Evolutionary conservation across 2,329 filamentous ascomycete species (phyloP), one percentile per base, ranked within the genome.

Genomic region (Botryotinia calthae): DNA sequence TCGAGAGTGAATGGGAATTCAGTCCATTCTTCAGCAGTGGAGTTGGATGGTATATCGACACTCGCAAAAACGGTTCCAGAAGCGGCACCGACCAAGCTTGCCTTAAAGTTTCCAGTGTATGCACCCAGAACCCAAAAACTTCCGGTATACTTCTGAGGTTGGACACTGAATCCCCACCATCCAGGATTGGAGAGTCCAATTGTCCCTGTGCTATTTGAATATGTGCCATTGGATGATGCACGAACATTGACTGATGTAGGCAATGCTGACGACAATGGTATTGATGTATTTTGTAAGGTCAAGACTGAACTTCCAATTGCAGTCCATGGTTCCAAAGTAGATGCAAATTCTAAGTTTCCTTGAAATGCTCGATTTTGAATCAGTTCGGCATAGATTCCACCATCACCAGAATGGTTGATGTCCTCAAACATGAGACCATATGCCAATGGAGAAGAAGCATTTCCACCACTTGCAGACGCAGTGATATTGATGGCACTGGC

Each of bases 301-400:
- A 80, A 71, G 10, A 68, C 58, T 22, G 76, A 75, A 61, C 59
- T 73, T 16, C 78, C 77, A 58, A 78, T 54, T n/a, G 76, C 65
- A 8, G 51, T 64, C 77, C 77, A 80, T 34, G 78, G 70, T 82
- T 85, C 77, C 82, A 71, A 84, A 82, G 75, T 86, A 83, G 51
- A 90, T 81, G 51, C 85, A 82, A 42, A 89, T 80, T 20, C 74
- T 25, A 70, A 85, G 25, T 78, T 76, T 31, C 82, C 81, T 80
- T 93, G 91, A 78, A 93, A 93, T 18, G 90, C 91, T 66, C 90
- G 86, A 81, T 93, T 93, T 69, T 86, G 87, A 72, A 93, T 87
- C 72, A 93, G 81, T 78, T 93, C 90, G 66, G 89, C 91, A 79
- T 93, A 93, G 40, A 80, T 78, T 12, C 78, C 79, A 22, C 79